These are phyloP conservation scores for Santalum album DNA, from an alignment of 164 flowering plant species.

Conservation along the genomic window DNA sequence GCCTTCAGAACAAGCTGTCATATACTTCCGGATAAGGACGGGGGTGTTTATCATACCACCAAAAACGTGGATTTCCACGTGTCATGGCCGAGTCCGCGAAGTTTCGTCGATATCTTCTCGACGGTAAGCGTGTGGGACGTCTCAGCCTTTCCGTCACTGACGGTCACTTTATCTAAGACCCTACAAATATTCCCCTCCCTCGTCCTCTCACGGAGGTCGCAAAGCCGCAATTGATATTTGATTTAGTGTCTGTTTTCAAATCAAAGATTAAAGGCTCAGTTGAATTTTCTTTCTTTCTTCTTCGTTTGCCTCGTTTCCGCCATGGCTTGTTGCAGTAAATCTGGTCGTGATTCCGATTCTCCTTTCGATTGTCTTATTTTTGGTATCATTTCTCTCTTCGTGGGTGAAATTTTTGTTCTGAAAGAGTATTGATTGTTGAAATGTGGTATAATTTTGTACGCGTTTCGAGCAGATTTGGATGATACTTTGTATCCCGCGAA, in stretches of 20 bases:
- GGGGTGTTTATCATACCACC: too few relatives aligned
- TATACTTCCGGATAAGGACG: too few relatives aligned
- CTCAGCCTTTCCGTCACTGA: too few relatives aligned
- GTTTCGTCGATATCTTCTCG: too few relatives aligned
- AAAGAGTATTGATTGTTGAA: background rate
- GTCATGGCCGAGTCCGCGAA: too few relatives aligned
- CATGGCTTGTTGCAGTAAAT: slow-evolving; percentile 30
- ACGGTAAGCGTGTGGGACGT: too few relatives aligned
- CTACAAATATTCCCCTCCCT: background rate
- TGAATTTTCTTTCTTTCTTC: background rate
- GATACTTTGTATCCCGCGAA: slow-evolving; percentile 70
- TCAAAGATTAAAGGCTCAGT: too few relatives aligned
- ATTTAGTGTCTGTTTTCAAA: too few relatives aligned
- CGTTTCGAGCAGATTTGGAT: slow-evolving; percentile 61
- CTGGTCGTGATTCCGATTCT: slow-evolving; percentile 17
- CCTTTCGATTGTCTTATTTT: slow-evolving; percentile 49
- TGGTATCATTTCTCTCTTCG: slow-evolving; percentile 25
- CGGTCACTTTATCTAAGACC: too few relatives aligned
- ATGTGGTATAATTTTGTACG: background rate
- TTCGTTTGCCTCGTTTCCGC: background rate
- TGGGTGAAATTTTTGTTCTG: background rate
- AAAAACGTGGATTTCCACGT: too few relatives aligned
- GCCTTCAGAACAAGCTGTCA: too few relatives aligned
- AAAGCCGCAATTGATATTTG: too few relatives aligned
- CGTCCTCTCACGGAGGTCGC: background rate